Evolutionary conservation across 805 yeast species (phyloP).

Genomic region (Teunomyces aglyptinius): DNA sequence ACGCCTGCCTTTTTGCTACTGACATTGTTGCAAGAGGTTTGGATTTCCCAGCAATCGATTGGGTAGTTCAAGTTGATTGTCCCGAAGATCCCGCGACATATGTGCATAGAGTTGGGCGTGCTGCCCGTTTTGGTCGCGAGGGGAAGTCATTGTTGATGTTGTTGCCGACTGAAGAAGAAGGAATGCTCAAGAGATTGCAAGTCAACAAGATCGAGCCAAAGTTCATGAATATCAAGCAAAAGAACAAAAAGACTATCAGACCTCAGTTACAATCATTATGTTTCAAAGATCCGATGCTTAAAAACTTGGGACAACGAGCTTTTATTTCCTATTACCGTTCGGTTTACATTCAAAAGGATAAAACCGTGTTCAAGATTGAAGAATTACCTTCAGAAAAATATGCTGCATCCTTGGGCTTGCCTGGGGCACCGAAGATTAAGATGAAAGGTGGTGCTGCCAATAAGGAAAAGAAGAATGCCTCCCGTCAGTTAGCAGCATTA

Average conservation of each 20-base stretch:
- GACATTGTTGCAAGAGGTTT: conserved; percentile 91
- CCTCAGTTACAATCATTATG: conserved; percentile 86
- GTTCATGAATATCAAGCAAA: conserved; percentile 69
- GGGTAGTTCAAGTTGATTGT: conserved; percentile 92
- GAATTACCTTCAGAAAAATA: conserved; percentile 76
- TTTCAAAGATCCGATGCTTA: conserved; percentile 87
- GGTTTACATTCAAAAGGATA: conserved; percentile 81
- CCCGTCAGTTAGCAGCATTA: conserved; percentile 64
- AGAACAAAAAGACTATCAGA: conserved; percentile 70
- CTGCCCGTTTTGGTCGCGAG: conserved; percentile 80
- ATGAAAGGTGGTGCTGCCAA: conserved; percentile 55
- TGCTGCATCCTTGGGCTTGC: conserved; percentile 87
- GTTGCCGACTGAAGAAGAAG: conserved; percentile 79
- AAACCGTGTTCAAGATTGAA: conserved; percentile 76
- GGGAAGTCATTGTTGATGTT: conserved; percentile 84
- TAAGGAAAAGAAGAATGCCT: conserved; percentile 77
- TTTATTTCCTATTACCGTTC: conserved; percentile 89
- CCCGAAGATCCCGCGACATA: conserved; percentile 90
- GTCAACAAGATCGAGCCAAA: conserved; percentile 66
- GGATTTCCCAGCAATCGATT: conserved; percentile 89
- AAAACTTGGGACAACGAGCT: conserved; percentile 93
- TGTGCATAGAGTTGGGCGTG: conserved; percentile 87
- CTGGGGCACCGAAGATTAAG: conserved; percentile 94
- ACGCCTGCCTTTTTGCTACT: conserved; percentile 82
- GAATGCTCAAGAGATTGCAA: conserved; percentile 62